Base-by-base conservation (phyloP, 2,329 filamentous ascomycete species). In the Microdochium trichocladiopsis region DNA sequence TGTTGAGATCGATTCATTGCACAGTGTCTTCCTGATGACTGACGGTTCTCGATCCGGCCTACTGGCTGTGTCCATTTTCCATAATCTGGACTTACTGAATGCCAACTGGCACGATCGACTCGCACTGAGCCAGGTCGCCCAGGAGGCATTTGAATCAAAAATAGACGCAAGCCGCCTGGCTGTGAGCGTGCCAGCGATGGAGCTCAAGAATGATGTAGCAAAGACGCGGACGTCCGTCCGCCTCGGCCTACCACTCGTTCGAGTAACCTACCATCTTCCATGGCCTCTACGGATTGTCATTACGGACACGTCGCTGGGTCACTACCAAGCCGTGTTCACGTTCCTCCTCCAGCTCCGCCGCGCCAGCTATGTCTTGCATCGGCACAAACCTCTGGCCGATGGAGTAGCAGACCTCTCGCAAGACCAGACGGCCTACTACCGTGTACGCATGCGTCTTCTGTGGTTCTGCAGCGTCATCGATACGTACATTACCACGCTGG, bases 381-480 rank as follows among this genome's bases (percentile, higher is more conserved):
- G 77, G 23, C 71, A 76, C 48, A 73, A 74, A 25, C 66, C 77
- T 4, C 60, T 74, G 22, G 68, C 72, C 12, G 70, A 72, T 53
- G 69, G 65, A 31, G 66, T 72, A 45, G 56, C 63, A 28, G 66
- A 69, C 21, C 59, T 61, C 23, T 70, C 68, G 60, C 61, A 66
- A n/a, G 75, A 77, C 50, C 70, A 72, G 14, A 71, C 73, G 0
- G 58, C 73, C 2, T 85, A 80, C 61, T 84, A 81, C 63, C 71
- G 75, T 16, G 71, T 93, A 9, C 83, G 88, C 36, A 82, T 84
- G 25, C 82, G 80, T 49, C 74, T 95, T 3, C 71, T 91, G 11
- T 93, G 89, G 87, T 93, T 95, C 68, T 80, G 82, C 57, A 86
- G 85, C 56, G 82, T 79, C 0, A 61, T 96, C 1, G 86, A 90